Conservation (phyloP, 129 eudicot genomes). For the Chrysanthemum seticuspe region DNA sequence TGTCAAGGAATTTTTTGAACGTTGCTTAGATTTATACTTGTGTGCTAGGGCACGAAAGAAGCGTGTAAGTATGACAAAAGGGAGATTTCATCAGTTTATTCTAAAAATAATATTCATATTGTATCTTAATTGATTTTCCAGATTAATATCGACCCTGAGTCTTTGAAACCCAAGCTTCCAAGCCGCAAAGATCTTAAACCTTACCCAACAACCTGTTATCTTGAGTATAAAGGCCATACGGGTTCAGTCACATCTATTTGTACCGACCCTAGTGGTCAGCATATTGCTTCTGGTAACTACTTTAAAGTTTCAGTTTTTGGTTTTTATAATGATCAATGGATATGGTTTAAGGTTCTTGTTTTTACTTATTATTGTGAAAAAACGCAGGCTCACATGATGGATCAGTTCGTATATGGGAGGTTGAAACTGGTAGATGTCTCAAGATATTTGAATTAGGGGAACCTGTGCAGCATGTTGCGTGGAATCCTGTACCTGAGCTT, state of each 20-base stretch:
- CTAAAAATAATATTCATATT: background rate
- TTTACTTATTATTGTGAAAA: background rate
- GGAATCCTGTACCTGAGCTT: conserved; percentile 87
- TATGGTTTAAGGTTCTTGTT: background rate
- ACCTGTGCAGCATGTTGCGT: conserved; percentile 67
- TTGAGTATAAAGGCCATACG: conserved; percentile 88
- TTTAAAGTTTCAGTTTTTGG: no score
- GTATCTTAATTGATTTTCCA: conserved; percentile 27
- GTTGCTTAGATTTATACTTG: conserved; percentile 87
- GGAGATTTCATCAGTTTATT: background rate
- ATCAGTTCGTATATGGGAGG: conserved; percentile 89
- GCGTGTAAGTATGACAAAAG: conserved; percentile 56
- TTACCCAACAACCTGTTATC: conserved; percentile 81
- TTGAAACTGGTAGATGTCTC: conserved; percentile 89
- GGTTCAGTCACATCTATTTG: conserved; percentile 82
- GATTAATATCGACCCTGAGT: conserved; percentile 92
- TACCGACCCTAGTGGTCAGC: conserved; percentile 73
- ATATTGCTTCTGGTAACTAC: conserved; percentile 90
- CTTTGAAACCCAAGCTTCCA: conserved; percentile 89
- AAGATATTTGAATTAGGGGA: conserved; percentile 80
- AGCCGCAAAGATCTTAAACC: conserved; percentile 88
- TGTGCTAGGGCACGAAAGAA: conserved; percentile 94
- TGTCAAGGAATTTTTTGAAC: conserved; percentile 77
- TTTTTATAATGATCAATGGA: background rate
- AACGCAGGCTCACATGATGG: conserved; percentile 79